Evolutionary conservation across 305 asterid genomes (phyloP).

Genomic region (Fraxinus baroniana): DNA sequence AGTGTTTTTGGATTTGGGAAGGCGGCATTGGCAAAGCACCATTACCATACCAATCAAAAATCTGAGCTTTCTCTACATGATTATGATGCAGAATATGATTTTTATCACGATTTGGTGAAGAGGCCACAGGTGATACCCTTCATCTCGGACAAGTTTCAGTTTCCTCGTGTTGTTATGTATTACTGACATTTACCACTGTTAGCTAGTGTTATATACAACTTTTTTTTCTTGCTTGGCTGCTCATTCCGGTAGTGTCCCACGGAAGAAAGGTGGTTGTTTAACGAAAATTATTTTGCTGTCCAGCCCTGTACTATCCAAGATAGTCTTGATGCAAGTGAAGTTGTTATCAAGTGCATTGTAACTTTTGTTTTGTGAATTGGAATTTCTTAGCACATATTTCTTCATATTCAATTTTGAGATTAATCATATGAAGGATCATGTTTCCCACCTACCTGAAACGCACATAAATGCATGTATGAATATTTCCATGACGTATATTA

Average conservation of each 20-base stretch:
- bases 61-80: constrained; percentile 81
- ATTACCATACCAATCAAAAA: constrained; percentile 87
- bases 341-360: background rate
- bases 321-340: constrained; percentile 2
- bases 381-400: background rate
- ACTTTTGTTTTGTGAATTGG: background rate
- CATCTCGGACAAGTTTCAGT: constrained; percentile 61
- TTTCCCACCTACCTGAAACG: background rate
- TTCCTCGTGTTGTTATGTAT: constrained; percentile 64
- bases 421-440: background rate
- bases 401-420: background rate
- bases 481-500: background rate
- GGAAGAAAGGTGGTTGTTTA: background rate
- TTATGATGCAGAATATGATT: constrained; percentile 88
- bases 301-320: constrained; percentile 14
- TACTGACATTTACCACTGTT: constrained; percentile 36
- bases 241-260: background rate
- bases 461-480: background rate
- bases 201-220: background rate
- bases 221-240: background rate
- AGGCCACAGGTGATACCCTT: constrained; percentile 64
- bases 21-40: constrained; percentile 65
- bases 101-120: constrained; percentile 62
- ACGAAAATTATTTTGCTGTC: background rate
- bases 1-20: constrained; percentile 87